These are phyloP conservation scores for Dothideomycetes sp. DNA, from an alignment of 2,329 filamentous ascomycete species.

Conservation along the genomic window DNA sequence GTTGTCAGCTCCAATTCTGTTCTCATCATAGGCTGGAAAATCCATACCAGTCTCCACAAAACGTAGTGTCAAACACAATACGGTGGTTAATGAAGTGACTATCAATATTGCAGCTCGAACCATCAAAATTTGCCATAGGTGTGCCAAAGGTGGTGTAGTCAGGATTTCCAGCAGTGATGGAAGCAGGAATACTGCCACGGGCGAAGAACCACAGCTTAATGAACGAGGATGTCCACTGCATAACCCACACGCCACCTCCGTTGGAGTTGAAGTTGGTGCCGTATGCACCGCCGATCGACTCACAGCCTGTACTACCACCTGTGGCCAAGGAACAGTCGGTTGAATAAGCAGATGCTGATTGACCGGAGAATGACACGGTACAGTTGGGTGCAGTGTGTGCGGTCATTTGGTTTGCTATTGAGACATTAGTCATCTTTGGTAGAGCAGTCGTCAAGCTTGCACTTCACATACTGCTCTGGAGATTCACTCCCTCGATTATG, in stretches of 20 bases:
- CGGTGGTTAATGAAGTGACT: conserved; percentile 22
- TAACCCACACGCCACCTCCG: conserved; percentile 35
- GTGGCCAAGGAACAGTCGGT: conserved; percentile 38
- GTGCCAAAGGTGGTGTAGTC: conserved; percentile 45
- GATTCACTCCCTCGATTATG: conserved; percentile 35
- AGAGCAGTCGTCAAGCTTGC: too few relatives aligned
- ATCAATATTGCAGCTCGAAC: conserved; percentile 23
- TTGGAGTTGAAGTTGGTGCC: conserved; percentile 40
- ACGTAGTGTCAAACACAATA: conserved; percentile 55
- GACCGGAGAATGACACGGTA: conserved; percentile 21
- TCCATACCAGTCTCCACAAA: conserved; percentile 19
- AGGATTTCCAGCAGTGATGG: conserved; percentile 43
- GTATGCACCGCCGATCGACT: conserved; percentile 11
- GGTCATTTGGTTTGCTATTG: conserved; percentile 10
- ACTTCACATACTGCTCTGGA: conserved; percentile 30
- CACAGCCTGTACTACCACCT: conserved; percentile 30
- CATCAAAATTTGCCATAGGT: conserved; percentile 46
- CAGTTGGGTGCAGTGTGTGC: conserved; percentile 22
- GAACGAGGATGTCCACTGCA: conserved; percentile 52
- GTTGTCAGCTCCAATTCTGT: not conserved
- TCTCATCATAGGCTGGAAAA: not conserved
- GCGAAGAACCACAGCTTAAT: conserved; percentile 80
- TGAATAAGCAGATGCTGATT: conserved; percentile 36
- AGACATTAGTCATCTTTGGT: too few relatives aligned
- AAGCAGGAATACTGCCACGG: conserved; percentile 49